Percentiles rank a stretch among this genome's conserved stretches.
Evolutionary conservation across 148 eudicot species (phyloP).

Genomic region (Rheum nobile): DNA sequence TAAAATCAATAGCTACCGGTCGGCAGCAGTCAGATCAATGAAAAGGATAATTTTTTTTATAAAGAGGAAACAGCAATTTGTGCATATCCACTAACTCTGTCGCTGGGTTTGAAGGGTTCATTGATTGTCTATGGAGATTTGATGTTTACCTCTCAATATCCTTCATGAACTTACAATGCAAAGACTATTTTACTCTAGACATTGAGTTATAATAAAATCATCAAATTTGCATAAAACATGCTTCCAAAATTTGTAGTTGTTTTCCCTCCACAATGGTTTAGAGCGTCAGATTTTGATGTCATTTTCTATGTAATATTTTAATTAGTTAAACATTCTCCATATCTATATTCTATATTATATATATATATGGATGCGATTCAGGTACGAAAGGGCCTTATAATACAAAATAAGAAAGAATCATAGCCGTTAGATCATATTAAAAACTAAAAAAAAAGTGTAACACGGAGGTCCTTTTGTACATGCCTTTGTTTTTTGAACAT

Average conservation of each 20-base stretch:
- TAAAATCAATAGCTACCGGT: not conserved
- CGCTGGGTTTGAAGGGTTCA: not conserved
- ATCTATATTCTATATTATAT: too few relatives aligned
- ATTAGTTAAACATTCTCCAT: too few relatives aligned
- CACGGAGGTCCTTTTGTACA: too few relatives aligned
- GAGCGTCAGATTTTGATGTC: too few relatives aligned
- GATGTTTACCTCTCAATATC: not conserved
- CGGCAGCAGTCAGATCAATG: not conserved
- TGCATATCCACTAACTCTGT: slow-evolving; percentile 1
- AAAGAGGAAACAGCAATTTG: not conserved
- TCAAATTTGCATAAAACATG: not conserved
- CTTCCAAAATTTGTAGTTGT: not conserved
- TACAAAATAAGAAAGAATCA: too few relatives aligned
- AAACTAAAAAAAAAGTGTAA: too few relatives aligned
- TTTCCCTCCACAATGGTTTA: too few relatives aligned
- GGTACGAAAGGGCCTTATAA: too few relatives aligned
- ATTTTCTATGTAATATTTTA: too few relatives aligned
- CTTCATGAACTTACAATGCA: not conserved
- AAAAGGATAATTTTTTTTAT: not conserved
- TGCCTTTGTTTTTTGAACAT: too few relatives aligned
- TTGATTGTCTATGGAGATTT: not conserved
- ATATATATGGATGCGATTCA: too few relatives aligned
- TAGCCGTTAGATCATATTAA: too few relatives aligned
- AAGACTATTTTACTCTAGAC: not conserved
- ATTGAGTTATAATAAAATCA: not conserved